These are phyloP conservation scores for Schizochytrium sp. DNA, from an alignment of 108 stramenopile species.

Conservation along the genomic window DNA sequence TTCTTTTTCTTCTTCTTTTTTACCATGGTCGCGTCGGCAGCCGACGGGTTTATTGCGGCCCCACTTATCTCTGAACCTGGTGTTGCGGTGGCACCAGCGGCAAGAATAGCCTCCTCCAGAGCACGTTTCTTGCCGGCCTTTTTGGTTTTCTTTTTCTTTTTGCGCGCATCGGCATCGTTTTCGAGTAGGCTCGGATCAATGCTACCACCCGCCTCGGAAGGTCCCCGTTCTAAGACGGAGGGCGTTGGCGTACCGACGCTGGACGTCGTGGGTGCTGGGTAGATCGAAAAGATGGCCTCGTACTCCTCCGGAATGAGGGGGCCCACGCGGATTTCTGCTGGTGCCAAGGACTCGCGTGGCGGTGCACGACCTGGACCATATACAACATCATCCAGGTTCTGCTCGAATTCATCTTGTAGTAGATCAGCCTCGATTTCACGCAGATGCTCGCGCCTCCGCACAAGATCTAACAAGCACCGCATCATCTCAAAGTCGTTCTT, in stretches of 20 bases:
- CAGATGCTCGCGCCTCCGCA: background rate
- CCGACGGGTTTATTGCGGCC: background rate
- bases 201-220: background rate
- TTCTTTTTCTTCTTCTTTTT: background rate
- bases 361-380: background rate
- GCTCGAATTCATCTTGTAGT: background rate
- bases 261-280: background rate
- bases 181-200: background rate
- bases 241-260: background rate
- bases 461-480: background rate
- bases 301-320: background rate
- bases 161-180: background rate
- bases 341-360: background rate
- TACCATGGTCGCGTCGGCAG: background rate
- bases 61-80: background rate
- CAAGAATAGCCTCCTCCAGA: background rate
- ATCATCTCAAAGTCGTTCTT: background rate
- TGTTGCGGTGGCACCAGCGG: background rate
- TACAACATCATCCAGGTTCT: background rate
- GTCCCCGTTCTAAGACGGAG: background rate
- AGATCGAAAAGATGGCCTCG: background rate
- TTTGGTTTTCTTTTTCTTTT: background rate
- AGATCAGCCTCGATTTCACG: background rate
- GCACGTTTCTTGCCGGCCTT: background rate
- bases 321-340: background rate